Evolutionary conservation across 768 basidiomycete genomes (phyloP), one percentile per base, ranked within the genome.

Genomic region (Termitomyces sp.): DNA sequence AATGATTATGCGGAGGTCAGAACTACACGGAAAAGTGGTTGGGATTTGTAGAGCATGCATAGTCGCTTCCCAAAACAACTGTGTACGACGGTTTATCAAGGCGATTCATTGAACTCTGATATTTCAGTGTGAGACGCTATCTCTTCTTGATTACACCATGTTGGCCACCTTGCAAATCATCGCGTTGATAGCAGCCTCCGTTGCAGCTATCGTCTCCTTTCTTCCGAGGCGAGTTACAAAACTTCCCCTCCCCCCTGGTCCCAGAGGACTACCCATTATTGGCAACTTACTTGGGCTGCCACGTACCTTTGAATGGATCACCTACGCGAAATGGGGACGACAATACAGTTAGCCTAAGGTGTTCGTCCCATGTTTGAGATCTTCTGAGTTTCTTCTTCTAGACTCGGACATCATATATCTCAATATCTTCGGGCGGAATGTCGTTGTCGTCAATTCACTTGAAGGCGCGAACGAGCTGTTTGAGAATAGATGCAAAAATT

Each of bases 261-360:
- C 77, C 1, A 72, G 62, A 46, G 68, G 68, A 26, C 64, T 71
- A n/a, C 75, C 75, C 26, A 37, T 78, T 11, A 64, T 77, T 30
- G 76, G 76, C 8, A 78, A 76, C 59, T 53, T 78, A 6, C 47
- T 69, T 26, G 70, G 78, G 47, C 60, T 79, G 54, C 78, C 78
- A 4, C 60, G 65, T 41, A 65, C 66, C 37, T 60, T 68, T 28
- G 70, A 74, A 54, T 73, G 75, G 63, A 60, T 59, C 17, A 70
- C 73, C 1, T 79, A 76, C 59, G 66, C 73, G 21, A 56, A 67
- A 42, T 78, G 75, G 77, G 69, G 71, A 45, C 67, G 72, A 14
- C 65, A 71, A 61, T 68, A 71, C 53, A 68, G 75, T 74, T 40
- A n/a, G 46, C 30, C 9, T 19, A 7, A n/a, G 5, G 15, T 12